Evolutionary conservation across 176 grass and related monocot genomes (phyloP).

Genomic region (Alopecurus myosuroides): DNA sequence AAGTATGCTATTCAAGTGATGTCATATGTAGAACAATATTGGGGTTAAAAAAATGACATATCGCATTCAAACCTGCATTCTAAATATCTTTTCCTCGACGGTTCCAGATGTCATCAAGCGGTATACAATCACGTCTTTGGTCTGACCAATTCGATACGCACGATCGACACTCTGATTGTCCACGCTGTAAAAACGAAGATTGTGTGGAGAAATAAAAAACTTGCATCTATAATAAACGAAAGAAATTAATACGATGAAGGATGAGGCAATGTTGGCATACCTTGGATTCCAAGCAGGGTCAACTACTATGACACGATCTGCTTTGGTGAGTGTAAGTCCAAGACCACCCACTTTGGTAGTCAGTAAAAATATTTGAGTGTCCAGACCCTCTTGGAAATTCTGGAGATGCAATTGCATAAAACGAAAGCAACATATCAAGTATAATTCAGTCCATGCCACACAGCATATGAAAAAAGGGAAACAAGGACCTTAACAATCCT

Average conservation of each 20-base stretch:
- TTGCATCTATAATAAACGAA: background rate
- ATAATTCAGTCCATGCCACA: background rate
- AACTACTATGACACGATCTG: too few relatives aligned
- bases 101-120: too few relatives aligned
- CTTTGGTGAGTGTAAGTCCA: too few relatives aligned
- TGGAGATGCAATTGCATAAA: conserved; percentile 34
- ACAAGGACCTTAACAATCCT: conserved; percentile 68
- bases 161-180: conserved; percentile 90
- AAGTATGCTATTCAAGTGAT: background rate
- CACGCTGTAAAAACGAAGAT: conserved; percentile 40
- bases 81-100: too few relatives aligned
- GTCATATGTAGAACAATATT: background rate
- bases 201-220: background rate
- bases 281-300: too few relatives aligned
- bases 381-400: conserved; percentile 79
- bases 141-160: too few relatives aligned
- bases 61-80: background rate
- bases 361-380: conserved; percentile 80
- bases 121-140: too few relatives aligned
- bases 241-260: background rate
- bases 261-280: conserved; percentile 1
- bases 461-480: background rate
- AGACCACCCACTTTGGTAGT: too few relatives aligned
- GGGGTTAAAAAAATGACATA: background rate
- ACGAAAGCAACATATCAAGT: conserved; percentile 17